Conservation (phyloP, 371 early-diverging fungal genomes). For the Funneliformis caledonium region DNA sequence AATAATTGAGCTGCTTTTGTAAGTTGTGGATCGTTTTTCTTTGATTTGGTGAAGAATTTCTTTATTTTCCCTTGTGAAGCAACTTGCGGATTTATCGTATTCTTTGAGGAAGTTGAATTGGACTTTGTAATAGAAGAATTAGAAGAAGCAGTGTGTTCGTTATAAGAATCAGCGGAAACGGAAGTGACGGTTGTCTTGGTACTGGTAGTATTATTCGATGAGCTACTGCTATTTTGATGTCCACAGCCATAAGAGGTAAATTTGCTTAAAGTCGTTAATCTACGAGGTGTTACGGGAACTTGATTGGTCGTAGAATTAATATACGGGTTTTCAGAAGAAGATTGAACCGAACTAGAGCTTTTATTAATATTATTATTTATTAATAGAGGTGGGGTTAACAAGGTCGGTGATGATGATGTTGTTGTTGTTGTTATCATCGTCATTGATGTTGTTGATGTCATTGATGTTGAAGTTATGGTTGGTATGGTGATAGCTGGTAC, state of each 20-base stretch:
- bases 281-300: neutral
- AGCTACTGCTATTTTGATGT: neutral
- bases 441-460: no score
- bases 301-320: neutral
- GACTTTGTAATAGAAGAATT: neutral
- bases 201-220: neutral
- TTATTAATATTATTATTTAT: no score
- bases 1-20: neutral
- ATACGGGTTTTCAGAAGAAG: neutral
- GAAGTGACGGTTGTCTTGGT: neutral
- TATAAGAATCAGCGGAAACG: neutral
- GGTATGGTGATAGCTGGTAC: no score
- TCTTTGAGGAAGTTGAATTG: neutral
- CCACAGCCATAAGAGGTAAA: neutral
- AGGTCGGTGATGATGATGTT: no score
- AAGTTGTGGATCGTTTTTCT: constrained; percentile 2
- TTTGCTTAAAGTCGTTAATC: neutral
- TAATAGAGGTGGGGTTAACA: no score
- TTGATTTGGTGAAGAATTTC: constrained; percentile 14
- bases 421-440: no score
- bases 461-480: no score
- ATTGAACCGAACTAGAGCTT: neutral
- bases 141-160: neutral
- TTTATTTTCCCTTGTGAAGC: neutral
- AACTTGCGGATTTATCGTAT: neutral